These are phyloP conservation scores for Erythrobasidium yunnanense DNA, from an alignment of 768 basidiomycete genomes.

Conservation along the genomic window DNA sequence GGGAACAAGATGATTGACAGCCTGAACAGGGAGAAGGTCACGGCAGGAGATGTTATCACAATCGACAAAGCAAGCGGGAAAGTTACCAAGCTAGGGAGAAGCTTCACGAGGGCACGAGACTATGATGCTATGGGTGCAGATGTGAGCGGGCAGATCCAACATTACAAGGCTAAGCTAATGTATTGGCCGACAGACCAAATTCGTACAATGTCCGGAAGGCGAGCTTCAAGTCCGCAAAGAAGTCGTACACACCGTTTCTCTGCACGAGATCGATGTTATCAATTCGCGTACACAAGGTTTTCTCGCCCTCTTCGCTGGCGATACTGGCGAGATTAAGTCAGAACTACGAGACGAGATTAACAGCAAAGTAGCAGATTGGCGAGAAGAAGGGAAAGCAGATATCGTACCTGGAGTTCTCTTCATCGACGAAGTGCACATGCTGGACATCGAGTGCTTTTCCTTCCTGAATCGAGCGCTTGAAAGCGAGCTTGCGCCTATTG, in stretches of 20 bases:
- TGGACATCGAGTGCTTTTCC: constrained; percentile 98
- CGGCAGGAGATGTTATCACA: constrained; percentile 80
- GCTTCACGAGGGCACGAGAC: constrained; percentile 91
- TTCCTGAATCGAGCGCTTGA: constrained; percentile 95
- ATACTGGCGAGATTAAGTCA: constrained; percentile 97
- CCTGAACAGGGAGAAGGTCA: constrained; percentile 89
- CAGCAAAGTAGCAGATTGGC: constrained; percentile 90
- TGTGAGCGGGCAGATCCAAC: constrained; percentile 48
- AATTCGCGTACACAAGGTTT: constrained; percentile 98
- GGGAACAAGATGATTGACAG: constrained; percentile 99
- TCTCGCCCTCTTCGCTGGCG: constrained; percentile 78
- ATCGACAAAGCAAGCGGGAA: constrained; percentile 97
- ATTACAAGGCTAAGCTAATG: background rate
- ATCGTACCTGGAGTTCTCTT: constrained; percentile 92
- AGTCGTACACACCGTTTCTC: constrained; percentile 89
- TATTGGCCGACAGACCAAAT: constrained; percentile 63
- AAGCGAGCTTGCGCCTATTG: constrained; percentile 80
- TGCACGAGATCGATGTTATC: constrained; percentile 99
- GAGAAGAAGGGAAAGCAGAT: constrained; percentile 96
- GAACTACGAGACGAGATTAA: constrained; percentile 94
- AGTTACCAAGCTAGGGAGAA: constrained; percentile 88
- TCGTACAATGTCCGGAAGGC: constrained; percentile 94
- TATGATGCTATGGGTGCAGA: constrained; percentile 99
- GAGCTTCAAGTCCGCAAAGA: constrained; percentile 97
- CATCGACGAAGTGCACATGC: constrained; percentile 99